Base-by-base conservation (phyloP, 495 filamentous ascomycete genomes). In the Lophium mytilinum region DNA sequence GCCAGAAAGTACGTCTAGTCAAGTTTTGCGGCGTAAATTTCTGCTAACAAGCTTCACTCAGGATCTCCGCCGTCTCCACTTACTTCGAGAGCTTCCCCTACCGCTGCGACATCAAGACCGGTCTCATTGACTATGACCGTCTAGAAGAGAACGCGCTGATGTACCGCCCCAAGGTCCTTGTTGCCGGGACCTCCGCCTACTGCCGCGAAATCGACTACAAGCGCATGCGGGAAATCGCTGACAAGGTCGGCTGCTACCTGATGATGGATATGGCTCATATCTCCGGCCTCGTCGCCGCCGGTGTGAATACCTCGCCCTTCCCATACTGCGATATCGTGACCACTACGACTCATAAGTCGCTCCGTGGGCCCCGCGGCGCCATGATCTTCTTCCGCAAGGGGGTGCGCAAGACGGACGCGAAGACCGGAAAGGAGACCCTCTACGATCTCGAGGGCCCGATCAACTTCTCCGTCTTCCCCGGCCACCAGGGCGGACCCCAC, bases 361-460 rank as follows among this genome's bases (percentile, higher is more conserved):
- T 98, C 19, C 88, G 93, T 60, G 93, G 93, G 11, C 93, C 93
- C 17, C 84, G 93, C 41, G 93, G 93, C 42, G 93, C 93, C 54
- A 89, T 98, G 84, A 98, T 98, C 72, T 98, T 98, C 80, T 97
- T 83, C 81, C 87, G 93, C 58, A 90, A 87, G 65, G 93, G 93
- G 49, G 84, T 96, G 37, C 81, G 93, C 54, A 80, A 84, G 70
- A 86, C 84, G 21, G 84, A 95, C 68, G 73, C 80, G 50, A 96
- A 96, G 78, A 90, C 86, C 58, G 90, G 91, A 39, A 85, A 85
- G 58, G 73, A 88, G 66, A 85, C 86, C 52, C 75, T 89, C 66
- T 98, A 96, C 73, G 86, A 96, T 65, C 83, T 98, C 47, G 93
- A 98, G 74, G 82, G 80, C 60, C 88, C 90, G 41, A 97, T 98